Base-by-base conservation (phyloP, 225 moss, liverwort and hornwort species). In the Lunularia cruciata region DNA sequence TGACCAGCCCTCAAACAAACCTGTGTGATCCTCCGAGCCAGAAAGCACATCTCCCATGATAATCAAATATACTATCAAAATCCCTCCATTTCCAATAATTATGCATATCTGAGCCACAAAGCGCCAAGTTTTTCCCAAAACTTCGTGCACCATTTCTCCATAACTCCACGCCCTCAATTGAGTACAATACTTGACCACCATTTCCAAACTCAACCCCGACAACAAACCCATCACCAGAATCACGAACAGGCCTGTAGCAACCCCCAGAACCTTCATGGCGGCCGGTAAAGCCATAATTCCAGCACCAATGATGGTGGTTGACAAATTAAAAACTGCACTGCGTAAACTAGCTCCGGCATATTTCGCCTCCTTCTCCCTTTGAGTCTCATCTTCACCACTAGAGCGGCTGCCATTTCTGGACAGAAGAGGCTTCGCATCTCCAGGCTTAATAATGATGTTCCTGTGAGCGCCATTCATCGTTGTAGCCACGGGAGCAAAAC, bases 271-370 rank as follows among this genome's bases (percentile, higher is more conserved):
- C 67, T 88, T 78, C 92, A 95, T 83, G 63, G 95, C 65, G 43
- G 92, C 95, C 3, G 95, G 95, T 19, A 95, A 73, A 14, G 95
- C 95, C 95, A 95, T 95, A 59, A 95, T 95, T 70, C 95, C 95
- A 2, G 95, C 95, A 16, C 95, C 95, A 30, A 95, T 85, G 68
- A 95, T 89, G 12, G 88, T 90, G 3, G 95, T 95, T 47, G 95
- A 88, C 14, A 95, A 81, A 70, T 95, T 95, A 79, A 95, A 95
- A 16, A 95, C 92, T 5, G 95, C 86, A 70, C 95, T 92, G n/a
- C 86, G 88, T 68, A 90, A 77, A 36, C 83, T 79, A 8, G 88
- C 95, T 14, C 88, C 84, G 19, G 76, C 79, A 43, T 69, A 57
- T 16, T 49, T 16, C n/a, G 39, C 42, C 15, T 63, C 67, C 47